Percentiles rank a stretch among this genome's conserved stretches.
phyloP scores from a whole-genome alignment of 2,329 filamentous ascomycete species.

The Hirsutella minnesotensis region DNA sequence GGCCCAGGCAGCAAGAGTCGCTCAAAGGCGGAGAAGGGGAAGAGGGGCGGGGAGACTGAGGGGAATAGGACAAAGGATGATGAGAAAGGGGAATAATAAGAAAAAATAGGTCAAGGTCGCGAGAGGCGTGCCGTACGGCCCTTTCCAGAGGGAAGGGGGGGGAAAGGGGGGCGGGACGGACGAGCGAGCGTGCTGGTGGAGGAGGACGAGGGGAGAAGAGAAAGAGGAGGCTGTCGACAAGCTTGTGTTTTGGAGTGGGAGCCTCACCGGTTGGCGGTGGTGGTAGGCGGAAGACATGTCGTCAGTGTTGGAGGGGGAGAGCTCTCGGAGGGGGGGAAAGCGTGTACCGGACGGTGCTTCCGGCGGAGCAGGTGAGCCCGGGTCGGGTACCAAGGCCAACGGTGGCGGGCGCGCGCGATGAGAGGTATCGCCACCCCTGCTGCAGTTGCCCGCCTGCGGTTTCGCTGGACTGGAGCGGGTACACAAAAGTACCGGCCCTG shows the following conservation, averaged over 20 bases:
- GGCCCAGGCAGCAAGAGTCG: too few relatives aligned
- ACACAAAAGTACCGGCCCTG: too few relatives aligned
- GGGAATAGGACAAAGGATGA: background rate
- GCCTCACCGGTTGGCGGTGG: slow-evolving; percentile 5
- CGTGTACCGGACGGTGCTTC: too few relatives aligned
- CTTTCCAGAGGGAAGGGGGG: slow-evolving; percentile 2
- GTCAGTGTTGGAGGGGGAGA: slow-evolving; percentile 21
- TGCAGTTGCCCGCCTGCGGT: too few relatives aligned
- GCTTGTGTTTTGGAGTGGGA: slow-evolving; percentile 7
- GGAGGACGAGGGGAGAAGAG: slow-evolving; percentile 1
- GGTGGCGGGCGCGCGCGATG: too few relatives aligned
- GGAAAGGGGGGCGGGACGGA: background rate
- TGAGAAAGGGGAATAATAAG: background rate
- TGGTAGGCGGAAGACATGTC: slow-evolving; percentile 20
- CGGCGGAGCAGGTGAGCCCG: too few relatives aligned
- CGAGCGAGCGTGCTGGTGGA: slow-evolving; percentile 1
- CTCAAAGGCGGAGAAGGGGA: background rate
- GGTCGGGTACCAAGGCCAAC: too few relatives aligned
- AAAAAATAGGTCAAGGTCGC: background rate
- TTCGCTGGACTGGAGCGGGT: too few relatives aligned
- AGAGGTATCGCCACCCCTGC: too few relatives aligned
- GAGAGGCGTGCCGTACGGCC: background rate
- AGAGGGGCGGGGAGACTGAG: background rate
- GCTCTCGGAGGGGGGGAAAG: slow-evolving; percentile 3
- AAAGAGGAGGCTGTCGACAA: slow-evolving; percentile 9